These are phyloP conservation scores for Exophiala mesophila DNA, from an alignment of 2,329 filamentous ascomycete genomes.

Conservation along the genomic window DNA sequence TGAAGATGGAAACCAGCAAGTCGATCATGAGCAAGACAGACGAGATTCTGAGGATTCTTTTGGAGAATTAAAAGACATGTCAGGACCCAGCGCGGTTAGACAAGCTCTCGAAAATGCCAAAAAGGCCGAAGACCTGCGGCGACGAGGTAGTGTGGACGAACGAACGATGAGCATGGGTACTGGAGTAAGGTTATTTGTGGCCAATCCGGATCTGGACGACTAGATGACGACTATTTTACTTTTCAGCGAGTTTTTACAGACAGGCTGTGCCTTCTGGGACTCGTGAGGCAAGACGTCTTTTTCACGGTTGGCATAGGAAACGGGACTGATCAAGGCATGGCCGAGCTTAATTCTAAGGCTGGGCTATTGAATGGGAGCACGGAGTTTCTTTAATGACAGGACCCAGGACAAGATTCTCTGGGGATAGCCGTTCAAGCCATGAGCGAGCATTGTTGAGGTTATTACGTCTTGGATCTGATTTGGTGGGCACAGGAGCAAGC, in stretches of 20 bases:
- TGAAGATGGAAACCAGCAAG: conserved; percentile 32
- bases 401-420: too few species aligned
- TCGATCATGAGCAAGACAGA: conserved; percentile 29
- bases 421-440: too few species aligned
- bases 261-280: too few species aligned
- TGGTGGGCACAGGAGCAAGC: too few species aligned
- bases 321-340: background rate
- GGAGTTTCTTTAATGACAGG: too few species aligned
- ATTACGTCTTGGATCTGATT: too few species aligned
- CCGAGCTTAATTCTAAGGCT: too few species aligned
- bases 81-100: conserved; percentile 38
- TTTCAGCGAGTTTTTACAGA: too few species aligned
- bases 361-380: too few species aligned
- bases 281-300: too few species aligned
- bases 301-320: background rate
- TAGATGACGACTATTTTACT: too few species aligned
- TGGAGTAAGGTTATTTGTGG: conserved; percentile 43
- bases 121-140: conserved; percentile 41
- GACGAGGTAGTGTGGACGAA: conserved; percentile 46
- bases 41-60: conserved; percentile 50
- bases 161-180: conserved; percentile 43
- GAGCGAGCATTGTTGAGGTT: too few species aligned
- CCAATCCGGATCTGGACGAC: conserved; percentile 44
- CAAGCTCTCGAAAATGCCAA: conserved; percentile 37
- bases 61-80: conserved; percentile 50